Evolutionary conservation across 495 filamentous ascomycete genomes (phyloP), one percentile per base, ranked within the genome.

Genomic region (Penicillium longicatenatum): DNA sequence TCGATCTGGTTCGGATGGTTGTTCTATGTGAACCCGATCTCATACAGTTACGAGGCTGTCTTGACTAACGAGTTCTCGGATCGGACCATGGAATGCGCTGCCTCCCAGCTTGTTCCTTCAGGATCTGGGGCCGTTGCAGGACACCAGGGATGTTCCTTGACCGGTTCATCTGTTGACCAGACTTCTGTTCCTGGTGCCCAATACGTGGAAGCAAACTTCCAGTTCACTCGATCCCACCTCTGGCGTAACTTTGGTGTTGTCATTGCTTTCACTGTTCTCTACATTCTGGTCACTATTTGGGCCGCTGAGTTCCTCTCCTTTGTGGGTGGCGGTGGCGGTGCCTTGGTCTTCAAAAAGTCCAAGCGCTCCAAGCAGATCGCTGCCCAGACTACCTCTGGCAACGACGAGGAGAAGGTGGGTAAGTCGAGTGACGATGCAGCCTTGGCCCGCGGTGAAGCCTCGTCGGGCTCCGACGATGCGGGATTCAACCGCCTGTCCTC

Each of bases 1-100:
- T 77, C 82, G 39, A 85, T 90, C 41, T 96, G 92, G 92, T 90
- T 93, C 61, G 79, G 82, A 26, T 96, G 91, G 91, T 70, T 94
- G 3, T 81, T 81, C 53, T 88, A 84, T 59, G 75, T 95, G 65
- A 89, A 93, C 60, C 91, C 91, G 0, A 69, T 93, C 30, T 76
- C 83, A 2, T 95, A 92, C 66, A 81, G 83, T 14, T 93, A 90
- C 52, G 90, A 92, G 63, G 82, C 80, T 1, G 83, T 91, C 30
- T 65, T 91, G 43, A 69, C 82, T 4, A 90, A 88, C 58, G 90
- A 95, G 61, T 89, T 93, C 55, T 64, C 81, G 54, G 77, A 68
- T 45, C 76, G 79, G 4, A 54, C 70, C 6, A 84, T 92, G 83
- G 59, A 81, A 31, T 92, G 89, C 64, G 75, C 78, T 19, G 74